Evolutionary conservation across 768 basidiomycete species (phyloP).

Genomic region (Leucosporidium yakuticum): DNA sequence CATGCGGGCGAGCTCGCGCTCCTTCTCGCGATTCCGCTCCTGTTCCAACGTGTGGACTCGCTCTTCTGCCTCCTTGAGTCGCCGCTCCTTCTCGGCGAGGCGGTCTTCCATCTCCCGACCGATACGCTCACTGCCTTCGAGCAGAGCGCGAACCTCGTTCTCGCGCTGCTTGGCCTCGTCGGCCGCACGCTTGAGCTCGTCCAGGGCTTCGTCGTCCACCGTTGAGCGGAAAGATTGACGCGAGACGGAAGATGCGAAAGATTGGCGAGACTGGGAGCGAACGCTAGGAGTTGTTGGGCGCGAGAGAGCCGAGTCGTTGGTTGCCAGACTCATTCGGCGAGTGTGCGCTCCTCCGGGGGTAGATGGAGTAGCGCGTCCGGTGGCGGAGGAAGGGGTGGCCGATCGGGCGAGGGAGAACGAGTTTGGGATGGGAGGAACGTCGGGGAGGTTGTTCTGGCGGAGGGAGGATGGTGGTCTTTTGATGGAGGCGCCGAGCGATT

Average conservation of each 20-base stretch:
- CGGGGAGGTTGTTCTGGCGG: conserved; percentile 15
- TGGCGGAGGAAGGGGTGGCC: conserved; percentile 13
- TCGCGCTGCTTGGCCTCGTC: conserved; percentile 35
- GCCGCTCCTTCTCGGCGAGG: conserved; percentile 44
- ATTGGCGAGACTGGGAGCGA: conserved; percentile 23
- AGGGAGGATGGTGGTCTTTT: conserved; percentile 27
- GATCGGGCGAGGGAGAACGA: conserved; percentile 15
- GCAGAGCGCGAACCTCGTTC: conserved; percentile 29
- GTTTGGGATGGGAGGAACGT: conserved; percentile 26
- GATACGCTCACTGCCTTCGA: conserved; percentile 34
- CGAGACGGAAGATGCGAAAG: conserved; percentile 27
- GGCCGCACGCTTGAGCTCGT: conserved; percentile 48
- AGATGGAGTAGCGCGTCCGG: conserved; percentile 18
- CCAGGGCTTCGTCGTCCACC: conserved; percentile 44
- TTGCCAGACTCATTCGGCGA: conserved; percentile 20
- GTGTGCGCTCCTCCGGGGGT: conserved; percentile 15
- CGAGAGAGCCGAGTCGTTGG: background rate
- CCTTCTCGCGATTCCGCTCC: conserved; percentile 53
- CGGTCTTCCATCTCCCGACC: conserved; percentile 40
- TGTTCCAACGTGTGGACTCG: conserved; percentile 53
- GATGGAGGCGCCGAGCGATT: conserved; percentile 10
- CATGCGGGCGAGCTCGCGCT: conserved; percentile 46
- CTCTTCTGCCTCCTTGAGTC: conserved; percentile 44
- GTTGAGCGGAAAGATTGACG: conserved; percentile 42
- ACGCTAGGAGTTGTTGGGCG: conserved; percentile 12